Conservation (phyloP, 1,284 basidiomycete species). For the Rhodotorula sp. region DNA sequence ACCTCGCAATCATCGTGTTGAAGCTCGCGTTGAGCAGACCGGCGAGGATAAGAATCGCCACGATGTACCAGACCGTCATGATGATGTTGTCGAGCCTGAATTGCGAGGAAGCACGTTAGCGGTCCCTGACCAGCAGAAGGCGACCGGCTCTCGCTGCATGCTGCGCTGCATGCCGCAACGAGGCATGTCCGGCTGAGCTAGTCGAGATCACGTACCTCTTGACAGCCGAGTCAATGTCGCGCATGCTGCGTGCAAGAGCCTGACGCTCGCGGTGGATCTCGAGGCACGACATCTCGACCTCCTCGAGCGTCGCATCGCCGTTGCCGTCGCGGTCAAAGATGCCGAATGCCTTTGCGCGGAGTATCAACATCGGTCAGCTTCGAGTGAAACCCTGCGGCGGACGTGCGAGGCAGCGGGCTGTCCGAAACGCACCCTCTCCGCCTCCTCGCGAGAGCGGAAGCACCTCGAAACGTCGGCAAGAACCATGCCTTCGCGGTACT, state of each 20-base stretch:
- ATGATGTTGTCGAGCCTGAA: slow-evolving; percentile 45
- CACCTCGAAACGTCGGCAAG: slow-evolving; percentile 71
- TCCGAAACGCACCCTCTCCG: slow-evolving; percentile 52
- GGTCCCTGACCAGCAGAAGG: no score
- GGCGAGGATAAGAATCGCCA: slow-evolving; percentile 46
- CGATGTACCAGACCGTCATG: slow-evolving; percentile 47
- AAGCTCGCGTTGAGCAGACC: slow-evolving; percentile 46
- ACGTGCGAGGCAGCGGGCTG: not conserved
- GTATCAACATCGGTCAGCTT: slow-evolving; percentile 19
- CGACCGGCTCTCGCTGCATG: no score
- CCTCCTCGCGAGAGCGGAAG: slow-evolving; percentile 69
- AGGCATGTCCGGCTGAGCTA: no score
- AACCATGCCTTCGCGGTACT: slow-evolving; percentile 62
- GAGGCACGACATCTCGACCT: slow-evolving; percentile 73
- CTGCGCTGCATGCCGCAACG: no score
- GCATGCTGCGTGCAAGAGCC: slow-evolving; percentile 82
- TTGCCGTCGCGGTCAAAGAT: slow-evolving; percentile 84
- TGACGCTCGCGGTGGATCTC: slow-evolving; percentile 83
- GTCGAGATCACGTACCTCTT: slow-evolving; percentile 54
- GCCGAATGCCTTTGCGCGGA: slow-evolving; percentile 59
- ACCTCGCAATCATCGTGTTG: slow-evolving; percentile 43
- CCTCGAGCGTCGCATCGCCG: slow-evolving; percentile 73
- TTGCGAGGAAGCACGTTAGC: no score
- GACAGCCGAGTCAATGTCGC: slow-evolving; percentile 86
- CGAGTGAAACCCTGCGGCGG: no score